Conservation (phyloP, 2,329 filamentous ascomycete species). For the Cladosporium sphaerospermum region DNA sequence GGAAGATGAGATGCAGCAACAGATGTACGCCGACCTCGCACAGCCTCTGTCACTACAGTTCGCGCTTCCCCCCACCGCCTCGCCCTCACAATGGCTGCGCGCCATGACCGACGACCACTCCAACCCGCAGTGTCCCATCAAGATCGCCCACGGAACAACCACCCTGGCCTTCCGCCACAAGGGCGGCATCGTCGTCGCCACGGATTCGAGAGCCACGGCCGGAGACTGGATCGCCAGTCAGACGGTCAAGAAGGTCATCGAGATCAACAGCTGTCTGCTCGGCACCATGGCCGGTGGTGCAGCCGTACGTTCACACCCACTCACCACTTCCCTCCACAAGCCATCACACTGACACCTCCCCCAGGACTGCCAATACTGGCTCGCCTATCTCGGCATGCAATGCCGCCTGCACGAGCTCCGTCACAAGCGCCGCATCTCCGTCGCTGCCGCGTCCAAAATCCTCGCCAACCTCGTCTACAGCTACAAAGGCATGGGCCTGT, state of each 20-base stretch:
- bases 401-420: slow-evolving; percentile 98
- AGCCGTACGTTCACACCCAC: slow-evolving; percentile 53
- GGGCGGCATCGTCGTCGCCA: slow-evolving; percentile 96
- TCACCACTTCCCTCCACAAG: background rate
- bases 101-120: slow-evolving; percentile 95
- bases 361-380: slow-evolving; percentile 98
- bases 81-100: slow-evolving; percentile 92
- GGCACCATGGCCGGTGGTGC: slow-evolving; percentile 98
- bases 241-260: slow-evolving; percentile 99
- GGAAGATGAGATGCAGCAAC: slow-evolving; percentile 49
- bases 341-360: background rate
- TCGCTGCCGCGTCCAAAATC: slow-evolving; percentile 96
- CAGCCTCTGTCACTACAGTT: slow-evolving; percentile 86
- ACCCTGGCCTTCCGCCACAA: slow-evolving; percentile 97
- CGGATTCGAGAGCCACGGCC: slow-evolving; percentile 92
- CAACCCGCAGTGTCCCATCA: slow-evolving; percentile 96
- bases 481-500: slow-evolving; percentile 98
- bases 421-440: slow-evolving; percentile 97
- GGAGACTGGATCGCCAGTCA: slow-evolving; percentile 99
- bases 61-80: slow-evolving; percentile 81
- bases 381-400: slow-evolving; percentile 97
- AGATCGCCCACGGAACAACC: slow-evolving; percentile 97
- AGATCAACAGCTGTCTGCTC: slow-evolving; percentile 89
- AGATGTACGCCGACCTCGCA: slow-evolving; percentile 61
- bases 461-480: slow-evolving; percentile 96